Percentiles rank a stretch among this genome's conserved stretches.
These are phyloP conservation scores for Saraca asoca DNA, from an alignment of 331 rosid species.

Conservation along the genomic window DNA sequence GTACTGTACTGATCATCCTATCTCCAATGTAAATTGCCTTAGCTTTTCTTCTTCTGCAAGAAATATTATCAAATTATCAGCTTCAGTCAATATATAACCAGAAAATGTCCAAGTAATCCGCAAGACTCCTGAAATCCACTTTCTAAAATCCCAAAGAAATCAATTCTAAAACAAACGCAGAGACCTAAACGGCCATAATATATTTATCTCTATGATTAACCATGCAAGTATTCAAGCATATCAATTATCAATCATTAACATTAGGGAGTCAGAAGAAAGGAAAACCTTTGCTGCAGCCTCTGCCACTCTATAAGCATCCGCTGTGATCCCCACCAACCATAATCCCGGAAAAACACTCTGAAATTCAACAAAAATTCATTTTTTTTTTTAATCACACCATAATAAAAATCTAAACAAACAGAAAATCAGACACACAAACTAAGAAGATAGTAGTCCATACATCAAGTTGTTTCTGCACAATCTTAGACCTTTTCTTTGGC, in stretches of 20 bases:
- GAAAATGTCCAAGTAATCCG: background rate
- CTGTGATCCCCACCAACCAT: conserved; percentile 83
- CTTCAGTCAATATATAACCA: conserved; percentile 12
- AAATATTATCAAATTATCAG: conserved; percentile 9
- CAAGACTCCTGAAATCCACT: background rate
- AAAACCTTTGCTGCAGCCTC: conserved; percentile 75
- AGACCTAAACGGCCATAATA: background rate
- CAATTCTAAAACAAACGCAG: background rate
- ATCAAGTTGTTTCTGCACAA: conserved; percentile 89
- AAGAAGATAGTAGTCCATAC: conserved; percentile 42
- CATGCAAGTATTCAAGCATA: background rate
- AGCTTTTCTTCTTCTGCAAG: conserved; percentile 57
- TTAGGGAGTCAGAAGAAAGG: background rate
- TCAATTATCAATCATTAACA: background rate
- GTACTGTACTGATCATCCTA: conserved; percentile 18
- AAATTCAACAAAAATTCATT: conserved; percentile 14
- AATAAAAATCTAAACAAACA: background rate
- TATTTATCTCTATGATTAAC: conserved; percentile 6
- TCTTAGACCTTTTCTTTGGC: conserved; percentile 87
- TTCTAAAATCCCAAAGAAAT: background rate
- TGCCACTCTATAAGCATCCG: conserved; percentile 63
- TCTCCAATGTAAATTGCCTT: conserved; percentile 7
- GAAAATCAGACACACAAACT: background rate
- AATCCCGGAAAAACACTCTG: conserved; percentile 84
- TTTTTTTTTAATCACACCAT: background rate